Base-by-base conservation (phyloP, 2,329 filamentous ascomycete species). In the Trichoderma atroviride region DNA sequence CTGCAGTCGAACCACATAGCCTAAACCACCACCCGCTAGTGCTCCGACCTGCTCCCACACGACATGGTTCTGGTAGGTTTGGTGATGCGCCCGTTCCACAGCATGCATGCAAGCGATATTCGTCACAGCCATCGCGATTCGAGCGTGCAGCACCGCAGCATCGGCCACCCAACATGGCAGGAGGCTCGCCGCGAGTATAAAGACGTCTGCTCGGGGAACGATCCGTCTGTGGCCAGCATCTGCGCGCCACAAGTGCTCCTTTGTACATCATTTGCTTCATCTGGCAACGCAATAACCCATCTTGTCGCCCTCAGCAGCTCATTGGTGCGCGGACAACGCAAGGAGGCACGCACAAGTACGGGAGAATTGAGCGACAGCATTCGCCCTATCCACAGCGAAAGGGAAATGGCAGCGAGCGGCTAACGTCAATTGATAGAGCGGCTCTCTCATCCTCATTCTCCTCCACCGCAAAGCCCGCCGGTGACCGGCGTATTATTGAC, bases 11-110 rank as follows among this genome's bases (percentile, higher is more conserved):
- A 31, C 50, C 61, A 24, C 47, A 24, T 19, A 19, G 13, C 29
- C 60, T 37, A 13, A 50, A 22, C 61, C 29, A 35, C 37, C 47
- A 56, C 33, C 50, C 33, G 43, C 35, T 40, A 35, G 50, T 56
- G 52, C 33, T 37, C 59, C 60, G 27, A 62, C 19, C 33, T 64
- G 53, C 47, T 50, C 62, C 53, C 52, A 37, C 43, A 50, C 47
- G 62, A 33, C 62, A 47, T 65, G 62, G 52, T 57, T 24, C 35
- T 37, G 52, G 62, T 56, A 55, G 37, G 37, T 58, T 57, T 58
- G 63, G 53, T 29, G 55, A 59, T 59, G 63, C 63, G 63, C 63
- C 63, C 53, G 63, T 67, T 67, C 40, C 63, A 59, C 63, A 59
- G 31, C 63, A 59, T 67, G 55, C 55, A 58, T 56, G 63, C 63